These are phyloP conservation scores for Solanum verrucosum DNA, from an alignment of 257 asterid species.

Conservation along the genomic window DNA sequence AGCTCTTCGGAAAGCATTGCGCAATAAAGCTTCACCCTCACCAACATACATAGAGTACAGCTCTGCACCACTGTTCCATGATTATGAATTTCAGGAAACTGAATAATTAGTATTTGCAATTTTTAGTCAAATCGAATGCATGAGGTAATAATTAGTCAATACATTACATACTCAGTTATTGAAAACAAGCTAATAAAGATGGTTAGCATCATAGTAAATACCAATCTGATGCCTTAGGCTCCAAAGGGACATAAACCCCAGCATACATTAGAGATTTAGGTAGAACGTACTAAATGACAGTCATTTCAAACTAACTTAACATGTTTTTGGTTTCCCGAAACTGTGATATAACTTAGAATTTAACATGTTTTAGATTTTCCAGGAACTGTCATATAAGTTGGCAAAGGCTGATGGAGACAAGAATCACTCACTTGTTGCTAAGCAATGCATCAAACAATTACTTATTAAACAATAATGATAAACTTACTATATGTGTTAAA, in stretches of 20 bases:
- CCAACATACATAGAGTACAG: constrained; percentile 92
- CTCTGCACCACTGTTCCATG: constrained; percentile 76
- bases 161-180: background rate
- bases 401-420: background rate
- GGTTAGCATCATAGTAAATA: background rate
- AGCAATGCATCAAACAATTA: background rate
- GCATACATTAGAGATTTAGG: background rate
- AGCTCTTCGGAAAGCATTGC: constrained; percentile 82
- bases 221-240: background rate
- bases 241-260: background rate
- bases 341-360: background rate
- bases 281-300: background rate
- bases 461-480: background rate
- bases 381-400: background rate
- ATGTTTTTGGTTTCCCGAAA: background rate
- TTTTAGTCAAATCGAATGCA: background rate
- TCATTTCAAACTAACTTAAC: background rate
- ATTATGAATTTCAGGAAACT: background rate
- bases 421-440: background rate
- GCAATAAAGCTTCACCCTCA: constrained; percentile 92
- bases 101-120: background rate
- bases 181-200: background rate
- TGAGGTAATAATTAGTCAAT: background rate
- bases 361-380: background rate
- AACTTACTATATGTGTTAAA: background rate